Conservation (phyloP, 441 rosid species). For the Syzygium syzygioides region DNA sequence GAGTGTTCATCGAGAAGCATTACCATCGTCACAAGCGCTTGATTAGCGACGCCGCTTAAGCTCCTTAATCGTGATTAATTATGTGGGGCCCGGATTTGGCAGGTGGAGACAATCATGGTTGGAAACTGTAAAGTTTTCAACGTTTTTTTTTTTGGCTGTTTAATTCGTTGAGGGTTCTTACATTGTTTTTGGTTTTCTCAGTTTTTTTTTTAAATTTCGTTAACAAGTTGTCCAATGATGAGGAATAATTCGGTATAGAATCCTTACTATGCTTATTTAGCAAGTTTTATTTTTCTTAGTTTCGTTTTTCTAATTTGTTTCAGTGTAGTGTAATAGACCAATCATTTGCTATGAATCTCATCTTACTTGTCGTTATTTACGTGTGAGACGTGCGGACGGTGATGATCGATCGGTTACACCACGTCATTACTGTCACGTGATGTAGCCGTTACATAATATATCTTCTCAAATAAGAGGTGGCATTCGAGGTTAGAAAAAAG, state of each 20-base stretch:
- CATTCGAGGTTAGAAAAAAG: neutral
- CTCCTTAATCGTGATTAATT: neutral
- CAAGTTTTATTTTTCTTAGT: neutral
- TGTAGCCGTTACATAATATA: accelerated
- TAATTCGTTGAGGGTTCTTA: neutral
- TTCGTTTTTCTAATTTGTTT: neutral
- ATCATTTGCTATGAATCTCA: neutral
- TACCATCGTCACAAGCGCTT: slow-evolving; percentile 70
- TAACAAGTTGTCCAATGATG: neutral
- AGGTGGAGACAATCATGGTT: neutral
- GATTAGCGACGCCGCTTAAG: slow-evolving; percentile 31
- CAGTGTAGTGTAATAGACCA: neutral
- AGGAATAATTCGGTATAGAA: neutral
- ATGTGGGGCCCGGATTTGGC: neutral
- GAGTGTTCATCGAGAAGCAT: slow-evolving; percentile 62
- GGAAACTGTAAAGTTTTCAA: neutral
- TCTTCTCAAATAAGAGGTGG: neutral
- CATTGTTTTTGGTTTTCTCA: neutral
- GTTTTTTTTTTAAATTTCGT: neutral
- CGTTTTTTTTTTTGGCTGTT: neutral
- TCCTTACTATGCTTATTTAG: neutral
- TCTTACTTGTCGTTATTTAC: neutral
- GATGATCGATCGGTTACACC: neutral
- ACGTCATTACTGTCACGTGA: neutral
- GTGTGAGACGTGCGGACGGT: accelerated